Evolutionary conservation across 2,329 filamentous ascomycete genomes (phyloP), one percentile per base, ranked within the genome.

Genomic region (Ophiognomonia clavigignenti-juglandacearum): DNA sequence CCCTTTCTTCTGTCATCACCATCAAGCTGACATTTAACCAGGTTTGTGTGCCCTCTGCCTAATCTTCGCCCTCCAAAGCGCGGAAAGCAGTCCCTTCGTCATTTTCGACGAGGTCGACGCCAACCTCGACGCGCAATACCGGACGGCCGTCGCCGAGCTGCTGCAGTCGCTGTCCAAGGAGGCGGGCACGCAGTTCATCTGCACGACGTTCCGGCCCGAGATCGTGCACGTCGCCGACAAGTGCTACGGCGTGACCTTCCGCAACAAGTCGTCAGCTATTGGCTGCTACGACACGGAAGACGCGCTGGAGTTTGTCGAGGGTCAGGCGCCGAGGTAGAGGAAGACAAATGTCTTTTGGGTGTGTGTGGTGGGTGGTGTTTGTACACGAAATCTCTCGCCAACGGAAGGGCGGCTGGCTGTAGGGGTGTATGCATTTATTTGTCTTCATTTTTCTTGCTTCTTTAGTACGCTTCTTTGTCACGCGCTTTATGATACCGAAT

Each of bases 81-180:
- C 92, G 50, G 93, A 98, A 64, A 93, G 92, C 9, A 95, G 92
- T 37, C 93, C 93, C 1, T 97, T 98, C 76, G 96, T 98, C 64
- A 91, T 98, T 60, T 98, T 98, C 59, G 93, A 98, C 65, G 93
- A 98, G 68, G 96, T 98, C 54, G 93, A 98, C 62, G 93, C 93
- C 65, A 98, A 98, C 64, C 79, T 98, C 20, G 93, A 98, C 64
- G 91, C 93, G 1, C 93, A 98, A 68, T 98, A 98, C 72, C 86
- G 93, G 52, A 96, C 93, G 1, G 92, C 93, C 1, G 93, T 98
- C 10, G 93, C 93, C 3, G 80, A 88, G 47, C 88, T 97, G 71
- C 77, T 98, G 19, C 76, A 92, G 61, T 84, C 83, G 45, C 90
- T 89, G 53, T 88, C 84, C 13, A 71, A 77, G 50, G 80, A 83